These are phyloP conservation scores for Juglanconis oblonga DNA, from an alignment of 2,329 filamentous ascomycete genomes.

Conservation along the genomic window DNA sequence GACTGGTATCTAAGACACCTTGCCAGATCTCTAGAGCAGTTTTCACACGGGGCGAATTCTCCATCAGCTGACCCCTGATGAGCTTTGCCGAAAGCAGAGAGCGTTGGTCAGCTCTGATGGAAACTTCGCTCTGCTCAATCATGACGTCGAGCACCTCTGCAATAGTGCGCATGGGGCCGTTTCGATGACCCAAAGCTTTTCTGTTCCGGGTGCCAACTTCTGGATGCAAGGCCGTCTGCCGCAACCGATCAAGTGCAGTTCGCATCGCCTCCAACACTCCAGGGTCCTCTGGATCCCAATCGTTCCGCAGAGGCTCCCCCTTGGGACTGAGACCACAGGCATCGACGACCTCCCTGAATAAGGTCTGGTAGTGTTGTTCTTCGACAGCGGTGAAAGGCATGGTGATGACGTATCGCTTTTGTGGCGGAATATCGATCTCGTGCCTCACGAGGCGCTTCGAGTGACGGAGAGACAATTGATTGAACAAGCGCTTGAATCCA, in stretches of 20 bases:
- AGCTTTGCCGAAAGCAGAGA: conserved; percentile 61
- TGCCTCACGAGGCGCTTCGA: conserved; percentile 77
- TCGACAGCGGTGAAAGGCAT: conserved; percentile 89
- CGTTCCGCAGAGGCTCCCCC: conserved; percentile 58
- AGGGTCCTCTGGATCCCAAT: conserved; percentile 64
- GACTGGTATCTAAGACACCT: conserved; percentile 47
- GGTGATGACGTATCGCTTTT: conserved; percentile 83
- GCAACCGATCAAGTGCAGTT: conserved; percentile 70
- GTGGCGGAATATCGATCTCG: conserved; percentile 75
- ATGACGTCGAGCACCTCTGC: conserved; percentile 85
- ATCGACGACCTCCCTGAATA: conserved; percentile 74
- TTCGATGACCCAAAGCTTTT: conserved; percentile 58
- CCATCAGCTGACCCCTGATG: conserved; percentile 72
- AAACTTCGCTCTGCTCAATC: conserved; percentile 78
- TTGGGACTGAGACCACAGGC: conserved; percentile 62
- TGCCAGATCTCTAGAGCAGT: conserved; percentile 72
- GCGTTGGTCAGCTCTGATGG: conserved; percentile 67
- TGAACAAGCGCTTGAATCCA: conserved; percentile 68
- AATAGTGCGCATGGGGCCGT: conserved; percentile 73
- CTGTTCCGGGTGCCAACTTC: conserved; percentile 70
- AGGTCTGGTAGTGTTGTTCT: conserved; percentile 78
- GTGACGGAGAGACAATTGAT: conserved; percentile 73
- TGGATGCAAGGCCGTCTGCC: conserved; percentile 83
- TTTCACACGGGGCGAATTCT: conserved; percentile 66
- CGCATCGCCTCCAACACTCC: conserved; percentile 69